phyloP scores from a whole-genome alignment of 169 alveolate genomes.

The Cystoisospora suis region DNA sequence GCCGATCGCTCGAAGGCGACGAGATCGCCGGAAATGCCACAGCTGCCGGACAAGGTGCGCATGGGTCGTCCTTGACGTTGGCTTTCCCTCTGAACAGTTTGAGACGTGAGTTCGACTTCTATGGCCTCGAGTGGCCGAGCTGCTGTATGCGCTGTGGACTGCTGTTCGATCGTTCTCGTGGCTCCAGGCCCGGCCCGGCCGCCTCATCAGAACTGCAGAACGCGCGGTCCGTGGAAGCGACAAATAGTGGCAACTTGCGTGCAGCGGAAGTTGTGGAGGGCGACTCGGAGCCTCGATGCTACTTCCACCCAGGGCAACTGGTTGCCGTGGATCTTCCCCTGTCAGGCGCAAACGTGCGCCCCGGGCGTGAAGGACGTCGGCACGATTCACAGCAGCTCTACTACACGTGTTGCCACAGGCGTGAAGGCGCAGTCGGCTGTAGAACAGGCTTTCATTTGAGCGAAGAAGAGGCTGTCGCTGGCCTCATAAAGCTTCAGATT shows the following conservation, averaged over 20 bases:
- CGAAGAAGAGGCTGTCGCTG: constrained; percentile 20
- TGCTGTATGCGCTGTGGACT: neutral
- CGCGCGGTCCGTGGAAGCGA: neutral
- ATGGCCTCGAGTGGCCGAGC: constrained; percentile 4
- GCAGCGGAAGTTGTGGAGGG: too few species aligned
- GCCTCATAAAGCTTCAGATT: too few species aligned
- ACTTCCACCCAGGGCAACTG: constrained; percentile 15
- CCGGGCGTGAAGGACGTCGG: neutral
- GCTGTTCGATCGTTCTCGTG: neutral
- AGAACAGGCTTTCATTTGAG: neutral
- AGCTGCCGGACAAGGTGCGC: too few species aligned
- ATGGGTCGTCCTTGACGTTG: too few species aligned
- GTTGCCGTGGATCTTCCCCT: neutral
- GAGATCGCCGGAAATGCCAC: too few species aligned
- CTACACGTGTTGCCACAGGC: neutral
- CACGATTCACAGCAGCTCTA: neutral
- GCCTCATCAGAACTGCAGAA: neutral
- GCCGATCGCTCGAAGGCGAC: too few species aligned
- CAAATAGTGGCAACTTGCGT: too few species aligned
- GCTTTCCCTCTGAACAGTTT: neutral
- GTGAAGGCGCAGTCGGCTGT: neutral
- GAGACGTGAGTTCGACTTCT: constrained; percentile 4
- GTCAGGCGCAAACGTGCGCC: neutral
- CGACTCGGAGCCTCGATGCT: neutral
- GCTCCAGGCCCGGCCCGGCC: neutral